Percentiles rank a stretch among this genome's conserved stretches.
Conservation (phyloP, 164 flowering plant genomes). For the Saururus chinensis region DNA sequence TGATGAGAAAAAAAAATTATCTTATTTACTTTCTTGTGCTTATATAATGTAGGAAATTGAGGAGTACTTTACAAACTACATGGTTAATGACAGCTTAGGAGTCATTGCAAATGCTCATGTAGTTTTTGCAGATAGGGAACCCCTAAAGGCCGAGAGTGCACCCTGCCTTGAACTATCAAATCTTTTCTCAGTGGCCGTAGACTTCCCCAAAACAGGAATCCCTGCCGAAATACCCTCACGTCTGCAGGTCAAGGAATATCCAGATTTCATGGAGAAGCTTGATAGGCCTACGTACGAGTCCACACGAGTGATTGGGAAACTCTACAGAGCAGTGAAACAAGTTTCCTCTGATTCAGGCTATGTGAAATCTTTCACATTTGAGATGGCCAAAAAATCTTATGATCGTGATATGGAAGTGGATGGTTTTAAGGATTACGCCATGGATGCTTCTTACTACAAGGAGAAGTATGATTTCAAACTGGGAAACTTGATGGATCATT, state of each 20-base stretch:
- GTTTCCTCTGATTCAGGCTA: slow-evolving; percentile 18
- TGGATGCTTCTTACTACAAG: slow-evolving; percentile 57
- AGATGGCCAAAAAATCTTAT: slow-evolving; percentile 41
- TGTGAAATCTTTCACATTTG: slow-evolving; percentile 36
- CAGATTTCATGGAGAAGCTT: slow-evolving; percentile 83
- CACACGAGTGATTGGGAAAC: slow-evolving; percentile 15
- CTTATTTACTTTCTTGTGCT: too few species aligned
- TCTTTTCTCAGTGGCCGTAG: slow-evolving; percentile 67
- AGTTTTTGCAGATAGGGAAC: too few species aligned
- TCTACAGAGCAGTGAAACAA: slow-evolving; percentile 51
- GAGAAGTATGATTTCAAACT: slow-evolving; percentile 53
- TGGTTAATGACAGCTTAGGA: slow-evolving; percentile 73
- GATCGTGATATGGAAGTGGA: slow-evolving; percentile 69
- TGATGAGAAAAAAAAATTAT: too few species aligned
- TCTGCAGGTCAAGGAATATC: slow-evolving; percentile 38
- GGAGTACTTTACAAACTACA: slow-evolving; percentile 66
- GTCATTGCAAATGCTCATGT: too few species aligned
- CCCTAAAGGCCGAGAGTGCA: too few species aligned
- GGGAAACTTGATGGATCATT: slow-evolving; percentile 48
- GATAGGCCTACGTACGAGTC: slow-evolving; percentile 62
- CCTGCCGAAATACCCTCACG: slow-evolving; percentile 56
- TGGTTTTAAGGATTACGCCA: slow-evolving; percentile 53
- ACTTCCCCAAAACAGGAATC: slow-evolving; percentile 73
- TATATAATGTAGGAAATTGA: slow-evolving; percentile 46
- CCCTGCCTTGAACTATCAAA: slow-evolving; percentile 64